Conservation (phyloP, 2,329 filamentous ascomycete species). For the Alternaria arborescens region DNA sequence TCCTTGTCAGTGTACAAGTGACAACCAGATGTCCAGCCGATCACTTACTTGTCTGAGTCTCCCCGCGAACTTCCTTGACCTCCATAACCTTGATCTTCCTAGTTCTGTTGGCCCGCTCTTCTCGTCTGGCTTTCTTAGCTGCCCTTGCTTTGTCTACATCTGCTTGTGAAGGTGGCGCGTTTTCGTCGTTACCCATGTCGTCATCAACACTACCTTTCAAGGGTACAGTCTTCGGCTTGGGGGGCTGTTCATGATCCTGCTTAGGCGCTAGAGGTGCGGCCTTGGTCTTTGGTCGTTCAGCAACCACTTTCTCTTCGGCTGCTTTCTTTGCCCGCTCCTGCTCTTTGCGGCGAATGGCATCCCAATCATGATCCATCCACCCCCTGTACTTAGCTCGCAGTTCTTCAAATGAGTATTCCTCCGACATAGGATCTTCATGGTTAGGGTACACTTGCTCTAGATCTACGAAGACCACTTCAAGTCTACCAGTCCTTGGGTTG, state of each 20-base stretch:
- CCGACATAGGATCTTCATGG: constrained; percentile 68
- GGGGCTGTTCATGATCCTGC: constrained; percentile 24
- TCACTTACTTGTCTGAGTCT: constrained; percentile 87
- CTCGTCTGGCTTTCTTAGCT: constrained; percentile 57
- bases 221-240: constrained; percentile 39
- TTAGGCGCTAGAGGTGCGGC: constrained; percentile 27
- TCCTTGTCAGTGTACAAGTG: constrained; percentile 24
- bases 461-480: constrained; percentile 87
- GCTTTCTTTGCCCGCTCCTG: constrained; percentile 36
- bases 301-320: constrained; percentile 25
- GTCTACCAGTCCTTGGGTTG: constrained; percentile 82
- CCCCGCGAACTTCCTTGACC: constrained; percentile 69
- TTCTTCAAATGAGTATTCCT: constrained; percentile 91
- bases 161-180: constrained; percentile 56
- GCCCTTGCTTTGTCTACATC: constrained; percentile 66
- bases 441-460: constrained; percentile 86
- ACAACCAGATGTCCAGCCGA: no score
- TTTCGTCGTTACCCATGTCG: constrained; percentile 55
- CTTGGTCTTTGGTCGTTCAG: constrained; percentile 23
- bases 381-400: constrained; percentile 81
- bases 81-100: constrained; percentile 79
- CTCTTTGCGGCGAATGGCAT: constrained; percentile 43
- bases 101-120: constrained; percentile 60
- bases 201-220: constrained; percentile 48
- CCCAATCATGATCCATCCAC: constrained; percentile 66